Base-by-base conservation (phyloP, 495 filamentous ascomycete genomes). In the Neurospora tetrasperma region DNA sequence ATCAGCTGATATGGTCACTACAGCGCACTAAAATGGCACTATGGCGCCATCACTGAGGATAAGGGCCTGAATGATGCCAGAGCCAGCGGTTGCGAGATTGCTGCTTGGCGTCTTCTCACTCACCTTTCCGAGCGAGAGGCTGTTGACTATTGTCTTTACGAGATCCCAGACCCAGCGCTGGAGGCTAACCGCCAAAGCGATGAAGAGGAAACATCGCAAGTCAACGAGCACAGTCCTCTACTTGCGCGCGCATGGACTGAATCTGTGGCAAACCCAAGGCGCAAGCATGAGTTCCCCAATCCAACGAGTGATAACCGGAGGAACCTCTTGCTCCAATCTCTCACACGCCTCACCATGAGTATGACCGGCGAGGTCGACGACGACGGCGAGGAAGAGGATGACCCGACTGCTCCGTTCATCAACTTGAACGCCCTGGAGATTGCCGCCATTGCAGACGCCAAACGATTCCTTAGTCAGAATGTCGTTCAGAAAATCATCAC, bases 371-470 rank as follows among this genome's bases (percentile, higher is more conserved):
- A 80, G 9, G 79, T 81, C 4, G 77, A 81, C 6, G 81, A 80
- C 59, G 75, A 82, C 16, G 80, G 82, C 42, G 80, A 83, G 7
- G 79, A 83, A 1, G 83, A 87, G 6, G 80, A 88, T 54, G 88
- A 91, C 38, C 88, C 88, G 41, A 89, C 88, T 0, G 85, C 88
- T 8, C 86, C 90, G 7, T 95, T 94, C 76, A 88, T 87, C 59
- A 89, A 93, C 48, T 83, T 97, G 69, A 97, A 94, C 81, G 94
- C 92, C 16, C 83, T 98, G 18, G 95, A 98, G 78, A 94, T 98
- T 77, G 95, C 94, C 44, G 90, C 91, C 44, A 89, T 97, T 41
- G 92, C 91, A n/a, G 88, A 91, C 74, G 93, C 94, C 35, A 98
- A 97, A 81, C 91, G 91, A 41, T 98, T 97, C 75, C 86, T 97